Evolutionary conservation across 306 rosid species (phyloP), one percentile per base, ranked within the genome.

Genomic region (Castanea crenata): DNA sequence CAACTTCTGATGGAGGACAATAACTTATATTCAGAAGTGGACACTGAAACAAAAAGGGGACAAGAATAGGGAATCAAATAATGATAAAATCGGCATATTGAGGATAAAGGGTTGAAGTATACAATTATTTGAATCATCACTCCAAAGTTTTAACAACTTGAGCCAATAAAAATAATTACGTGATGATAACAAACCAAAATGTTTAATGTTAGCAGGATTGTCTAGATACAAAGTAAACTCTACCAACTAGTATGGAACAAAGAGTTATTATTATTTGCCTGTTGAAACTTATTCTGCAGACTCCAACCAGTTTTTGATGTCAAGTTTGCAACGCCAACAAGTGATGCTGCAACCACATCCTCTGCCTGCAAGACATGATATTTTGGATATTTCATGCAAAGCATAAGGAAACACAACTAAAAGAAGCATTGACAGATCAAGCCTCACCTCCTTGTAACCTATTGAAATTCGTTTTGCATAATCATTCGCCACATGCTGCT

Each of bases 401-500:
- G 65, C 65, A 59, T 59, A 59, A 59, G 6, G 18, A 0, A 49
- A 12, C 15, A 3, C 54, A 49, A 49, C 54, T 10, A 49, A 1
- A 49, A 49, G 13, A 49, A 49, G 54, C 54, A 13, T 61, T 51
- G 49, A n/a, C 54, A 16, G 31, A 44, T 65, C 21, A 34, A 34
- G 11, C 13, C 69, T 25, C 56, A 88, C 91, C 89, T 88, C 87
- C 13, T 31, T 78, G 71, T 88, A 88, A 35, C 91, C 91, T 44
- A 85, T 88, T 2, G 86, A 78, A 46, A 88, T 3, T 15, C 98
- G 89, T 86, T 87, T 90, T 12, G 92, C 92, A 83, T 94, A 94
- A 87, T 94, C 98, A 88, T 89, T 16, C 35, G 94, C 96, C 52
- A 90, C 94, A 20, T 94, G 98, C 81, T 94, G 98, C 80, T 86